Base-by-base conservation (phyloP, 1,139 yeast genomes). In the Saccharomyces uvarum region DNA sequence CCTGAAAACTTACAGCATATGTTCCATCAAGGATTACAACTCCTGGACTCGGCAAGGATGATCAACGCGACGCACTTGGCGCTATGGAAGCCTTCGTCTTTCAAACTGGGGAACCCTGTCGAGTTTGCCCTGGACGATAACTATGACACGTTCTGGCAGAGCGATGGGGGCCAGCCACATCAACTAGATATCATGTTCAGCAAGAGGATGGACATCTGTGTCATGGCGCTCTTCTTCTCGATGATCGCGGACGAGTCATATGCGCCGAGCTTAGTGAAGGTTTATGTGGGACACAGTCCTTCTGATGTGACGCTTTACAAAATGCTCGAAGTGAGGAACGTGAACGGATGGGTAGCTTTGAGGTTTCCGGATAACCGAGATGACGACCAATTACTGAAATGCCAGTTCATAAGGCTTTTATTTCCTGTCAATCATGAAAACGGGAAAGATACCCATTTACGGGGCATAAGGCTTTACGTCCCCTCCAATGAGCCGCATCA, bases 81-180 rank as follows among this genome's bases (percentile, higher is more conserved):
- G 0, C 78, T 84, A 42, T 93, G 99, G 98, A 80, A 83, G 49
- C 82, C 89, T 0, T 87, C 96, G 1, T 85, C 96, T 0, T 74
- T 57, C 63, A 93, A 91, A 63, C 79, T 79, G 21, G 95, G 93
- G 0, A 83, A 76, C 62, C 95, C 95, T 0, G 76, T 89, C 11
- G 73, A 73, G 24, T 86, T 85, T 61, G 75, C 93, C 9, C 74
- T 95, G 33, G 89, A 87, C 53, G 95, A 88, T 64, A 79, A 83
- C 16, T 87, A 95, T 0, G 77, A 79, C 47, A 74, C 84, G 2
- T 91, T 77, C 68, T 95, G 99, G 99, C 99, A 95, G 69, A 87
- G 96, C 52, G 99, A 95, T 69, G 99, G 98, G 32, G 78, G 81
- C n/a, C 90, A 86, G 62, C 99, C 99, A 0, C 99, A 95, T 71